Evolutionary conservation across 176 grass and related monocot species (phyloP).

Genomic region (Secale cereale): DNA sequence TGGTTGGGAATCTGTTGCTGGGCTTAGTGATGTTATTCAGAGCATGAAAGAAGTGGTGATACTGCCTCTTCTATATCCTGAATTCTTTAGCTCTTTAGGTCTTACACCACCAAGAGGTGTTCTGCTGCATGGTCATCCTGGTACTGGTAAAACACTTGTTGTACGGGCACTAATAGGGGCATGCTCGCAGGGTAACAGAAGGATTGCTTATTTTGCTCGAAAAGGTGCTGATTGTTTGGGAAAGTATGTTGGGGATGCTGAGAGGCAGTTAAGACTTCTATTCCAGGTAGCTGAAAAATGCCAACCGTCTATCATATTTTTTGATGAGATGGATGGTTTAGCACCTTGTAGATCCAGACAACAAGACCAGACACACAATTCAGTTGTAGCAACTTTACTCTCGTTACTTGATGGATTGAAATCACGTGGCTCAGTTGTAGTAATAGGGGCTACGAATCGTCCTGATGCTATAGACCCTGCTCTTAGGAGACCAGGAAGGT

Average conservation of each 20-base stretch:
- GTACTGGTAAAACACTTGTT: slow-evolving; percentile 94
- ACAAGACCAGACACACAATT: slow-evolving; percentile 98
- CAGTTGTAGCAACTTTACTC: slow-evolving; percentile 93
- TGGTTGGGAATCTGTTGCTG: slow-evolving; percentile 99
- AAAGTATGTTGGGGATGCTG: slow-evolving; percentile 96
- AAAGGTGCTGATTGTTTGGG: slow-evolving; percentile 99
- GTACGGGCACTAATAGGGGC: slow-evolving; percentile 94
- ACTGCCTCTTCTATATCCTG: slow-evolving; percentile 88
- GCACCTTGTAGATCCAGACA: slow-evolving; percentile 79
- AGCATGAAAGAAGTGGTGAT: slow-evolving; percentile 96
- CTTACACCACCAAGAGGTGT: slow-evolving; percentile 91
- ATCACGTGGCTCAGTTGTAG: slow-evolving; percentile 93
- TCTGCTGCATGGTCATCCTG: slow-evolving; percentile 94
- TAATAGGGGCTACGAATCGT: slow-evolving; percentile 93
- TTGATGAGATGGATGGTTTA: slow-evolving; percentile 98
- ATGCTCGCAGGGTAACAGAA: slow-evolving; percentile 79
- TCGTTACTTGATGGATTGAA: slow-evolving; percentile 98
- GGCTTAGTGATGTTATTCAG: slow-evolving; percentile 83
- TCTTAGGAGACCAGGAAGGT: slow-evolving; percentile 92
- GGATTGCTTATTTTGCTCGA: slow-evolving; percentile 96
- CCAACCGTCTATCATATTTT: slow-evolving; percentile 97
- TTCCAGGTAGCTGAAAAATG: slow-evolving; percentile 98
- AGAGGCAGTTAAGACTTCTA: slow-evolving; percentile 93
- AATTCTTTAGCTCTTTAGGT: slow-evolving; percentile 74
- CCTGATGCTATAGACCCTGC: slow-evolving; percentile 96